A percentile compares a stretch with the other conserved stretches of the same genome.
Conservation (phyloP, 83 land plant genomes). For the Larix sibirica region DNA sequence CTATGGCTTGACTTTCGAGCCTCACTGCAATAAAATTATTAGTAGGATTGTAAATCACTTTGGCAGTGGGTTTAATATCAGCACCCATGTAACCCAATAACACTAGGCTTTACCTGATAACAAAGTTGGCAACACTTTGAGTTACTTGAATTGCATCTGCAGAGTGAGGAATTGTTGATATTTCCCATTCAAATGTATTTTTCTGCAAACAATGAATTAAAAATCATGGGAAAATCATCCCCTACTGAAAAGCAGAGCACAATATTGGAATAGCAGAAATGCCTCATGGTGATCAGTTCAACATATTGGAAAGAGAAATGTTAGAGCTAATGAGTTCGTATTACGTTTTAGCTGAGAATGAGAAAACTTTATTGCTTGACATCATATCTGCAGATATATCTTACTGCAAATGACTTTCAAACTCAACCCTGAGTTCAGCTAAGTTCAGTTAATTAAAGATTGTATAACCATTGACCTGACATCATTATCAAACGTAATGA, state of each 20-base stretch:
- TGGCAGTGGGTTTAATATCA: background rate
- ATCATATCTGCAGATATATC: no score
- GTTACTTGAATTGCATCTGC: constrained; percentile 33
- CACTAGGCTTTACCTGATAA: constrained; percentile 24
- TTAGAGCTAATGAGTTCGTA: no score
- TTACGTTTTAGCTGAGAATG: no score
- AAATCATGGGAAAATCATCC: background rate
- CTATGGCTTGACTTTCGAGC: constrained; percentile 31
- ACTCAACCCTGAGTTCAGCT: no score
- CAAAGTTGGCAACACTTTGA: constrained; percentile 38
- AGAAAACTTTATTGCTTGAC: no score
- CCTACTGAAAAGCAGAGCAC: background rate
- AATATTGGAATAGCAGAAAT: background rate
- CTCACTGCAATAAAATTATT: constrained; percentile 27
- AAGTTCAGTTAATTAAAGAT: no score
- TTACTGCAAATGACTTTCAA: no score
- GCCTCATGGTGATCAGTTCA: no score
- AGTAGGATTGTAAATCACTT: background rate
- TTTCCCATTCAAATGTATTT: constrained; percentile 43
- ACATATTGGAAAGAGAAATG: no score
- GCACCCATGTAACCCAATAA: background rate
- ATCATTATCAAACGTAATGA: no score
- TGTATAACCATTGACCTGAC: no score
- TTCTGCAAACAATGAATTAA: constrained; percentile 17
- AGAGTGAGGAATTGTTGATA: constrained; percentile 26